Conservation (phyloP, 2,329 filamentous ascomycete species). For the Orbilia blumenaviensis region DNA sequence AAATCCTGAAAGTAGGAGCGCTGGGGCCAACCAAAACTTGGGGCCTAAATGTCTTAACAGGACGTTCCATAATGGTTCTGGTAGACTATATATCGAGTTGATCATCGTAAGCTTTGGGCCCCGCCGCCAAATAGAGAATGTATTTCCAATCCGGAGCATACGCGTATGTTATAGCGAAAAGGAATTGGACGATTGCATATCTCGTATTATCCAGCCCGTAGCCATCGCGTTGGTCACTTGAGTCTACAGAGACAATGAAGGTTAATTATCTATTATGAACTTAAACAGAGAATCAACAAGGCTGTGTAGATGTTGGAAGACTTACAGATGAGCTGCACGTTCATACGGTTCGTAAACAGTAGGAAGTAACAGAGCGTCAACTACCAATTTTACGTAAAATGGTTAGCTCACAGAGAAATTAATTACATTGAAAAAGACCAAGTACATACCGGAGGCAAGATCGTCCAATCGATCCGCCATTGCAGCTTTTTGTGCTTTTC, state of each 20-base stretch:
- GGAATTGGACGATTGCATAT: conserved; percentile 17
- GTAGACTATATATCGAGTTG: too few relatives aligned
- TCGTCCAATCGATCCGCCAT: conserved; percentile 18
- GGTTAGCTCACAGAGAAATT: neutral
- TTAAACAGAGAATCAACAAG: too few relatives aligned
- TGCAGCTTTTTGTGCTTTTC: conserved; percentile 10
- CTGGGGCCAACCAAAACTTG: conserved; percentile 25
- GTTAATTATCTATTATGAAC: neutral
- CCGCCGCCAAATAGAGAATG: too few relatives aligned
- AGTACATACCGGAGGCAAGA: conserved; percentile 7
- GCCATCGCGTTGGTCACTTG: neutral
- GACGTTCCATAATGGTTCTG: conserved; percentile 27
- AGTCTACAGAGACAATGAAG: too few relatives aligned
- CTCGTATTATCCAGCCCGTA: neutral
- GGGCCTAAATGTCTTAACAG: conserved; percentile 15
- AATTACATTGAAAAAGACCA: neutral
- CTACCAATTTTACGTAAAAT: neutral
- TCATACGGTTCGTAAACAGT: conserved; percentile 26
- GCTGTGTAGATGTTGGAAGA: too few relatives aligned
- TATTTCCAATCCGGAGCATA: too few relatives aligned
- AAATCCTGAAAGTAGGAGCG: conserved; percentile 17
- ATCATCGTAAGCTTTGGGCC: too few relatives aligned
- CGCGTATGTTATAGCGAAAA: conserved; percentile 16
- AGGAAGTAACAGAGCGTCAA: conserved; percentile 23
- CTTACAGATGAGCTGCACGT: conserved; percentile 21